Conservation (phyloP, 805 yeast genomes). For the Kluyveromyces nonfermentans region DNA sequence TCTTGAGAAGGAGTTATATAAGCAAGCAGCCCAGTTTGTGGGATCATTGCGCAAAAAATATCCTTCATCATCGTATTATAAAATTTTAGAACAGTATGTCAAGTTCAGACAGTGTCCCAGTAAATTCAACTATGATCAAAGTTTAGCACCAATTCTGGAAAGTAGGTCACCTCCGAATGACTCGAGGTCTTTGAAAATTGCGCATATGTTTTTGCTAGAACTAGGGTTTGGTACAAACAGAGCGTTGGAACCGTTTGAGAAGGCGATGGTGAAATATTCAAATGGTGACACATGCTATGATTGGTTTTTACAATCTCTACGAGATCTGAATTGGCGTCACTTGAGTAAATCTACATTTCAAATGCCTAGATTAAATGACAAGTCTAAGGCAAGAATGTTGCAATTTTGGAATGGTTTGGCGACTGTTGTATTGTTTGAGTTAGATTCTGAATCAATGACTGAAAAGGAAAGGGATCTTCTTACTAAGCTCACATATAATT, state of each 20-base stretch:
- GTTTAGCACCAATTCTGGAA: constrained; percentile 17
- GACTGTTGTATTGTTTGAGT: constrained; percentile 34
- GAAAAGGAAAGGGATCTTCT: constrained; percentile 42
- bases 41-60: constrained; percentile 37
- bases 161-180: constrained; percentile 34
- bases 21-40: constrained; percentile 6
- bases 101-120: constrained; percentile 22
- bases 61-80: constrained; percentile 49
- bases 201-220: constrained; percentile 37
- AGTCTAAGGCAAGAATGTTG: constrained; percentile 30
- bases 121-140: constrained; percentile 26
- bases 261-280: constrained; percentile 49
- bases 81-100: constrained; percentile 27
- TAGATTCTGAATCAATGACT: constrained; percentile 28
- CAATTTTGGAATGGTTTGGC: constrained; percentile 50
- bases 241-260: constrained; percentile 44
- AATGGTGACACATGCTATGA: constrained; percentile 36
- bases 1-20: constrained; percentile 2
- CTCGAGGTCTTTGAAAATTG: constrained; percentile 38
- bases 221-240: constrained; percentile 30
- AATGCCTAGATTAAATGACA: constrained; percentile 28
- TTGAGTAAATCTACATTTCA: constrained; percentile 46
- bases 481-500: constrained; percentile 51
- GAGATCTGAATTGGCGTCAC: constrained; percentile 38
- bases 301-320: constrained; percentile 52